Percentiles rank a stretch among this genome's conserved stretches.
Evolutionary conservation across 1,139 yeast genomes (phyloP).

Genomic region (Blastobotrys apis): DNA sequence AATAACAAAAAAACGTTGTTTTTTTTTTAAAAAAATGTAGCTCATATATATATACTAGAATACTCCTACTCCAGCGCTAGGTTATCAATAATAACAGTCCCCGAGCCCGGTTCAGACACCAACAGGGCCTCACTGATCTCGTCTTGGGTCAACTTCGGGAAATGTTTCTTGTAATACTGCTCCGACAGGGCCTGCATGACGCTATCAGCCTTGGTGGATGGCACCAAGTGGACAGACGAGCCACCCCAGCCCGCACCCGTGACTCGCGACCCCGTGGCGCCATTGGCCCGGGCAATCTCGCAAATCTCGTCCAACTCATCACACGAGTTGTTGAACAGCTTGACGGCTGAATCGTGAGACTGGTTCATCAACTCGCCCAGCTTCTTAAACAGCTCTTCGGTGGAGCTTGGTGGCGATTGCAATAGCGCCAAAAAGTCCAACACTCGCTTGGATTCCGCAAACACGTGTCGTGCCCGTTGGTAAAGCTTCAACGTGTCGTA

Average conservation of each 20-base stretch:
- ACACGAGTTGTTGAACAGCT: slow-evolving; percentile 52
- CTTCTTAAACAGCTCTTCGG: slow-evolving; percentile 14
- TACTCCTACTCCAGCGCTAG: slow-evolving; percentile 21
- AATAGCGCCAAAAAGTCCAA: slow-evolving; percentile 47
- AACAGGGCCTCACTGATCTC: slow-evolving; percentile 52
- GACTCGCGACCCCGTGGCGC: slow-evolving; percentile 63
- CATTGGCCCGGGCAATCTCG: slow-evolving; percentile 49
- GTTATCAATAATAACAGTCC: slow-evolving; percentile 45
- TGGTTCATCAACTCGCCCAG: slow-evolving; percentile 58
- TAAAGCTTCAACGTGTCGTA: slow-evolving; percentile 53
- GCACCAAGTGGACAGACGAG: slow-evolving; percentile 60
- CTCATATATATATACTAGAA: too few relatives aligned
- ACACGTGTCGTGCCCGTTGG: slow-evolving; percentile 61
- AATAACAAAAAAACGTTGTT: not conserved
- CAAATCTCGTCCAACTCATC: slow-evolving; percentile 52
- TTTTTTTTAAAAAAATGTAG: too few relatives aligned
- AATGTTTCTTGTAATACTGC: slow-evolving; percentile 48
- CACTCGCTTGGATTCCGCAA: slow-evolving; percentile 59
- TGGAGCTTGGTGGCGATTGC: slow-evolving; percentile 18
- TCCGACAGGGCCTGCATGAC: slow-evolving; percentile 47
- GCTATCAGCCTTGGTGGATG: slow-evolving; percentile 42
- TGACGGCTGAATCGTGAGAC: slow-evolving; percentile 52
- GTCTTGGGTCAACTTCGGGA: slow-evolving; percentile 45
- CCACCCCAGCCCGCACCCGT: slow-evolving; percentile 89
- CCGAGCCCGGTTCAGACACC: slow-evolving; percentile 56